A percentile compares a stretch with the other conserved stretches of the same genome.
Evolutionary conservation across 164 flowering plant genomes (phyloP).

Genomic region (Sextonia rubra): DNA sequence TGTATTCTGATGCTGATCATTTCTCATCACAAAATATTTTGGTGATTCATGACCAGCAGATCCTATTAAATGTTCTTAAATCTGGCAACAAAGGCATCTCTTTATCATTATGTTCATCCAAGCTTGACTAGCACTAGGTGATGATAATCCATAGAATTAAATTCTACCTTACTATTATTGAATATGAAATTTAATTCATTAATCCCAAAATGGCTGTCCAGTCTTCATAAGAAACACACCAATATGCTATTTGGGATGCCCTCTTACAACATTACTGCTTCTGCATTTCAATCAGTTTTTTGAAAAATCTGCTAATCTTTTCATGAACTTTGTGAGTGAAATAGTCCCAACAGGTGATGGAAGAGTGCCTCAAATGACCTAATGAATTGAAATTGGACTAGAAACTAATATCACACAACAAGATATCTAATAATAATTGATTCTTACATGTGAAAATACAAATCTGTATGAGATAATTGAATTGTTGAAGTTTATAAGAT

Average conservation of each 20-base stretch:
- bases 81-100: background rate
- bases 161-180: background rate
- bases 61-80: background rate
- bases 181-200: too few relatives aligned
- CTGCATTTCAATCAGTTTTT: too few relatives aligned
- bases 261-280: too few relatives aligned
- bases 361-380: background rate
- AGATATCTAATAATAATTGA: background rate
- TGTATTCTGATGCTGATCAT: background rate
- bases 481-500: background rate
- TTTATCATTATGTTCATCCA: background rate
- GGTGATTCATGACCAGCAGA: background rate
- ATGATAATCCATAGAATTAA: background rate
- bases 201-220: too few relatives aligned
- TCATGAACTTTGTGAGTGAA: too few relatives aligned
- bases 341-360: background rate
- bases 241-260: too few relatives aligned
- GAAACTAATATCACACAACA: background rate
- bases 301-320: too few relatives aligned
- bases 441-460: background rate
- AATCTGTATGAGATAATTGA: background rate
- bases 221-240: too few relatives aligned
- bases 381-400: background rate
- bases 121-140: background rate
- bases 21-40: background rate